These are phyloP conservation scores for Starmera pachycereana DNA, from an alignment of 805 yeast species.

Conservation along the genomic window DNA sequence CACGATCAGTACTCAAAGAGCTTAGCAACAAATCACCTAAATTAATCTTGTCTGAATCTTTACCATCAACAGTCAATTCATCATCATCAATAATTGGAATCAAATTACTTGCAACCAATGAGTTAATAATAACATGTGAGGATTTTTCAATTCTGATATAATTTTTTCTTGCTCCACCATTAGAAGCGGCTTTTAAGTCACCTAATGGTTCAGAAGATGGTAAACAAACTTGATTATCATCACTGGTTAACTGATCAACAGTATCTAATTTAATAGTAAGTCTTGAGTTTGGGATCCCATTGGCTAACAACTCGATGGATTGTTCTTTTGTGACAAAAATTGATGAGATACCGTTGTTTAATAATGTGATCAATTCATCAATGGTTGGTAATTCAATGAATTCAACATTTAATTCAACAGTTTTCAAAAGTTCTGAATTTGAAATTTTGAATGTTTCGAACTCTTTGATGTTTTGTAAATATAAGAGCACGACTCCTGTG, in stretches of 20 bases:
- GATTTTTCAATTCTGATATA: conserved; percentile 7
- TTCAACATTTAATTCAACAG: conserved; percentile 18
- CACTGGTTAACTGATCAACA: conserved; percentile 2
- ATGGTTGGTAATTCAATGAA: conserved; percentile 20
- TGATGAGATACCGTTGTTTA: conserved; percentile 51
- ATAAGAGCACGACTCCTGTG: conserved; percentile 18
- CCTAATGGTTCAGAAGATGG: conserved; percentile 13
- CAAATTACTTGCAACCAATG: conserved; percentile 14
- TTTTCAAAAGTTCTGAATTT: conserved; percentile 3
- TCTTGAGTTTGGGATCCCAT: conserved; percentile 39
- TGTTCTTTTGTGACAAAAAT: conserved; percentile 28
- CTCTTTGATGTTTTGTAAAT: conserved; percentile 12
- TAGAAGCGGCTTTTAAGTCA: conserved; percentile 10
- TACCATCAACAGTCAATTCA: conserved; percentile 10
- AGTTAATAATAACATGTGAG: conserved; percentile 7
- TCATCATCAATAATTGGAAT: conserved; percentile 15
- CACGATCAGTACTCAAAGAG: conserved; percentile 66
- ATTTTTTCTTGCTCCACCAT: conserved; percentile 9
- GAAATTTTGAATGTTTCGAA: conserved; percentile 12
- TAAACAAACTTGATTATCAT: conserved; percentile 7
- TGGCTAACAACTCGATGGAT: conserved; percentile 23
- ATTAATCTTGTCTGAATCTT: conserved; percentile 18
- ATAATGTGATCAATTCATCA: conserved; percentile 37
- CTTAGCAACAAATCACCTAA: conserved; percentile 37
- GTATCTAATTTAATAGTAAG: conserved; percentile 6